A percentile compares a stretch with the other conserved stretches of the same genome.
phyloP scores from a whole-genome alignment of 148 eudicot species.

The Rhododendron griersonianum region DNA sequence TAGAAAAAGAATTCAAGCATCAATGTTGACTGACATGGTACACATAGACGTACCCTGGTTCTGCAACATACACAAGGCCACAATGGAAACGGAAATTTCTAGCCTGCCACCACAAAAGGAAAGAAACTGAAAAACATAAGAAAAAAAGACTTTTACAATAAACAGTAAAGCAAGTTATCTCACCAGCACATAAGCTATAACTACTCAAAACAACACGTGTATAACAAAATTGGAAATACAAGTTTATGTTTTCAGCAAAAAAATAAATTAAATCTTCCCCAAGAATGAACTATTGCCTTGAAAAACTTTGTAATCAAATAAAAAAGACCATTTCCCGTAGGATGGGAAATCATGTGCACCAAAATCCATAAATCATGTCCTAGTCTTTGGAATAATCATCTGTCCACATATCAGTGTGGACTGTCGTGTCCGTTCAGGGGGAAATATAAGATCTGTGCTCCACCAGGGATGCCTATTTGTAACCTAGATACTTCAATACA shows the following conservation, averaged over 20 bases:
- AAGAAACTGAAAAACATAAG: not conserved
- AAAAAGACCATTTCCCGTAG: not conserved
- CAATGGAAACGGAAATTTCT: conserved; percentile 88
- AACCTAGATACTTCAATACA: not conserved
- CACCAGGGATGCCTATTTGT: not conserved
- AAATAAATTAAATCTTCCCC: not conserved
- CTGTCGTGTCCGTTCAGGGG: no score
- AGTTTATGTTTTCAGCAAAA: not conserved
- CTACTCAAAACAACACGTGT: not conserved
- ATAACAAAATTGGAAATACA: not conserved
- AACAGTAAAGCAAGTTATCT: not conserved
- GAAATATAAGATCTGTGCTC: not conserved
- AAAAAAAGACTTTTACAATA: conserved; percentile 2
- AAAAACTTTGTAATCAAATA: not conserved
- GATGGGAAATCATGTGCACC: not conserved
- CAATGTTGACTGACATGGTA: not conserved
- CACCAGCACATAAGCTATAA: not conserved
- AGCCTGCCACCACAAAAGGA: conserved; percentile 49
- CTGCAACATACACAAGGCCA: conserved; percentile 97
- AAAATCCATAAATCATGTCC: not conserved
- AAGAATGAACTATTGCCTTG: conserved; percentile 1
- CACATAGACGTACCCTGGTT: conserved; percentile 67
- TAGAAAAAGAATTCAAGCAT: not conserved
- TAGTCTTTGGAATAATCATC: no score
- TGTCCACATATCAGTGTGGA: no score